Evolutionary conservation across 2,329 filamentous ascomycete genomes (phyloP).

Genomic region (Phyllosticta citrichinensis): DNA sequence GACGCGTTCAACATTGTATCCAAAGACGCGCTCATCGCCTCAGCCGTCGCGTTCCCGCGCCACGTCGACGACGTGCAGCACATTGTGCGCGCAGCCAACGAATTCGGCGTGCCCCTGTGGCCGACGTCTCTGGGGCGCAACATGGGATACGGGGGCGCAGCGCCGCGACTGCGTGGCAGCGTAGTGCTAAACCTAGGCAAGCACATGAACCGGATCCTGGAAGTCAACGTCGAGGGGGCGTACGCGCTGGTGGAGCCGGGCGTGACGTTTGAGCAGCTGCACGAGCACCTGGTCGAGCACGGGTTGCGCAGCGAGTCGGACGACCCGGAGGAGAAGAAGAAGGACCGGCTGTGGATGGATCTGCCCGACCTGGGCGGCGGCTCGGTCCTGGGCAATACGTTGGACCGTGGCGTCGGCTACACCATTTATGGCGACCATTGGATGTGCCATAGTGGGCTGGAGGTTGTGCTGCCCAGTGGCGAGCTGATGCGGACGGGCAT

Average conservation of each 20-base stretch:
- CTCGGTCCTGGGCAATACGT: constrained; percentile 25
- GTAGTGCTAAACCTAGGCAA: constrained; percentile 37
- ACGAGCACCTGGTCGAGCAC: constrained; percentile 31
- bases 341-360: constrained; percentile 34
- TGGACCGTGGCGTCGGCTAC: constrained; percentile 27
- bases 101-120: constrained; percentile 24
- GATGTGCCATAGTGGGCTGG: constrained; percentile 35
- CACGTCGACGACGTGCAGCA: constrained; percentile 28
- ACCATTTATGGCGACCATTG: constrained; percentile 33
- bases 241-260: constrained; percentile 38
- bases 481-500: constrained; percentile 32
- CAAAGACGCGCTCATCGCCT: constrained; percentile 34
- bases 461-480: constrained; percentile 33
- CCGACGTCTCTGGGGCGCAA: constrained; percentile 34
- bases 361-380: constrained; percentile 26
- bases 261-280: constrained; percentile 38
- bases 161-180: constrained; percentile 36
- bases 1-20: constrained; percentile 35
- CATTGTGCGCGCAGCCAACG: constrained; percentile 24
- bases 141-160: constrained; percentile 41
- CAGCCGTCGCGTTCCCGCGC: constrained; percentile 36
- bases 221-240: constrained; percentile 29
- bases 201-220: constrained; percentile 33
- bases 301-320: not conserved
- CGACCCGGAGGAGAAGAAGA: not conserved